Conservation (phyloP, 192 early-diverging fungal genomes). For the Podila minutissima region DNA sequence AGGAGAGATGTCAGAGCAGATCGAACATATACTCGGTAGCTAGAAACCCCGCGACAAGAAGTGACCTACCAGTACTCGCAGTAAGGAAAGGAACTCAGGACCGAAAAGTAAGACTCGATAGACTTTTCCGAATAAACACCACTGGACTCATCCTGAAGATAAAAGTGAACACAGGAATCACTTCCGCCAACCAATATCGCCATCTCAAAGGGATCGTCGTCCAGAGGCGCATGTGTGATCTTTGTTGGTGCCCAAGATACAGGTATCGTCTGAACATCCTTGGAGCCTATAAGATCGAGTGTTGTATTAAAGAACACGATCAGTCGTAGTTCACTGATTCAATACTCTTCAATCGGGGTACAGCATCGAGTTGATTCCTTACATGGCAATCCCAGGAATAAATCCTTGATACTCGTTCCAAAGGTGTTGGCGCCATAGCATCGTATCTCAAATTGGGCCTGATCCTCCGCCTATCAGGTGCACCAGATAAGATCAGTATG, state of each 20-base stretch:
- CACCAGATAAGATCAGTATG: background rate
- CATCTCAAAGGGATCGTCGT: slow-evolving; percentile 48
- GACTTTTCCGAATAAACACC: slow-evolving; percentile 12
- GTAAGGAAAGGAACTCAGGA: slow-evolving; percentile 31
- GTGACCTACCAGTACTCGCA: slow-evolving; percentile 44
- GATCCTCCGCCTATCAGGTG: slow-evolving; percentile 17
- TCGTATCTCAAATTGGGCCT: slow-evolving; percentile 36
- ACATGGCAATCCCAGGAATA: slow-evolving; percentile 33
- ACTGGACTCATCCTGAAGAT: slow-evolving; percentile 13
- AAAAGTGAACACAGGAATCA: slow-evolving; percentile 44
- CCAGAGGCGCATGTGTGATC: slow-evolving; percentile 32
- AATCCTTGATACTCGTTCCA: slow-evolving; percentile 23
- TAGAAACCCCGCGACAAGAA: no score
- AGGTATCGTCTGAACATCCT: slow-evolving; percentile 34
- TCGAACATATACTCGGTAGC: no score
- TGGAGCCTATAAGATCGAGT: slow-evolving; percentile 3
- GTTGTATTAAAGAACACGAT: background rate
- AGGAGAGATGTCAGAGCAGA: no score
- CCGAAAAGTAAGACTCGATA: slow-evolving; percentile 14
- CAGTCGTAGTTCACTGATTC: no score
- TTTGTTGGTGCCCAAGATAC: slow-evolving; percentile 45
- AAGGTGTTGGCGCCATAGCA: slow-evolving; percentile 39
- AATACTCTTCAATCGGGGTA: no score
- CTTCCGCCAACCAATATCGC: slow-evolving; percentile 39
- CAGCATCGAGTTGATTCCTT: background rate